A percentile compares a stretch with the other conserved stretches of the same genome.
phyloP scores from a whole-genome alignment of 768 basidiomycete genomes.

The Termitomyces sp. region DNA sequence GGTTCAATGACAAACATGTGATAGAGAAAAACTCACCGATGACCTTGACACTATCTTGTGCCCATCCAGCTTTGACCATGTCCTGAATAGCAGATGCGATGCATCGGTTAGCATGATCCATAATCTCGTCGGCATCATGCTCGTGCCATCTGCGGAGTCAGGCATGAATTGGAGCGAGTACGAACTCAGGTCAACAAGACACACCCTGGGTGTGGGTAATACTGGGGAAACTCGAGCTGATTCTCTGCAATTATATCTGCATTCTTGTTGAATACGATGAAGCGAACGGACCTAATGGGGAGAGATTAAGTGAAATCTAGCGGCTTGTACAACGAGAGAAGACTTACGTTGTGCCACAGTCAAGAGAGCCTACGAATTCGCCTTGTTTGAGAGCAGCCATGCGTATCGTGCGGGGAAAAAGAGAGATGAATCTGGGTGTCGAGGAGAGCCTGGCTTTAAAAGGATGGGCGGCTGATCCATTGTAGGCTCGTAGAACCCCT shows the following conservation, averaged over 20 bases:
- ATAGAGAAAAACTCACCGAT: slow-evolving; percentile 57
- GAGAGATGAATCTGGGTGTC: neutral
- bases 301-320: neutral
- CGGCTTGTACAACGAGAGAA: neutral
- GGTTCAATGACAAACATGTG: slow-evolving; percentile 10
- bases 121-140: slow-evolving; percentile 84
- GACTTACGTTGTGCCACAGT: slow-evolving; percentile 91
- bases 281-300: slow-evolving; percentile 69
- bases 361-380: slow-evolving; percentile 87
- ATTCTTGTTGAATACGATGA: slow-evolving; percentile 84
- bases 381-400: slow-evolving; percentile 44
- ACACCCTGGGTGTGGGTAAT: slow-evolving; percentile 84
- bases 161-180: neutral
- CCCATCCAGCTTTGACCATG: slow-evolving; percentile 73
- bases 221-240: slow-evolving; percentile 92
- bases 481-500: slow-evolving; percentile 5
- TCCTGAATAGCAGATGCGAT: slow-evolving; percentile 65
- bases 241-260: slow-evolving; percentile 86
- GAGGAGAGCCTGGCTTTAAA: slow-evolving; percentile 6
- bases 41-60: slow-evolving; percentile 77
- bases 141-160: slow-evolving; percentile 77
- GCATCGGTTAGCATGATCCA: slow-evolving; percentile 66
- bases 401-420: slow-evolving; percentile 9
- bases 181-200: slow-evolving; percentile 10
- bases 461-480: slow-evolving; percentile 2